Evolutionary conservation across 768 basidiomycete species (phyloP).

Genomic region (Tremella mesenterica): DNA sequence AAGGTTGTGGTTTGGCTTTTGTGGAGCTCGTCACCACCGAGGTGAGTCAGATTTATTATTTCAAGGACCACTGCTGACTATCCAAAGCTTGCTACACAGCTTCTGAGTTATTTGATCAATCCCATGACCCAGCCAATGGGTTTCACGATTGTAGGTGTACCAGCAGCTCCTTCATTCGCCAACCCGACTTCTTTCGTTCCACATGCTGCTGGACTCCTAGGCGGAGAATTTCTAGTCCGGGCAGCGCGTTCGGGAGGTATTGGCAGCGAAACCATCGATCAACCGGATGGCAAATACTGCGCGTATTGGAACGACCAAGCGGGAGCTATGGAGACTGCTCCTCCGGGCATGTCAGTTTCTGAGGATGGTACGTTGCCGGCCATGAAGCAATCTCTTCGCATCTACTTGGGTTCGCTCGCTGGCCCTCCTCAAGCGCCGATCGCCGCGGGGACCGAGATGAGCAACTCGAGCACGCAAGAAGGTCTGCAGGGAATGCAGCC

Average conservation of each 20-base stretch:
- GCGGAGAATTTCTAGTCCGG: conserved; percentile 22
- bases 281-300: conserved; percentile 22
- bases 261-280: conserved; percentile 23
- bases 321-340: conserved; percentile 22
- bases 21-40: conserved; percentile 79
- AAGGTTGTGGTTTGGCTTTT: conserved; percentile 88
- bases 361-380: conserved; percentile 9
- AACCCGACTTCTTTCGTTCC: conserved; percentile 84
- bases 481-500: conserved; percentile 11
- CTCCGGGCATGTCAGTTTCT: conserved; percentile 9
- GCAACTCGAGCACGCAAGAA: background rate
- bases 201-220: conserved; percentile 23
- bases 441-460: background rate
- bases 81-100: conserved; percentile 52
- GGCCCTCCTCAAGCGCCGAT: conserved; percentile 9
- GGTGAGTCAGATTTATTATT: conserved; percentile 49
- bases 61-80: too few relatives aligned
- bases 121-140: conserved; percentile 81
- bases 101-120: conserved; percentile 79
- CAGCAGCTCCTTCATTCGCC: conserved; percentile 86
- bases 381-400: conserved; percentile 17
- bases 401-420: conserved; percentile 25
- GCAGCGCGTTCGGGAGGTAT: conserved; percentile 26
- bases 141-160: conserved; percentile 79
- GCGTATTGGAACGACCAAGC: conserved; percentile 85